Base-by-base conservation (phyloP, 2,329 filamentous ascomycete species). In the Diaporthe ilicicola region DNA sequence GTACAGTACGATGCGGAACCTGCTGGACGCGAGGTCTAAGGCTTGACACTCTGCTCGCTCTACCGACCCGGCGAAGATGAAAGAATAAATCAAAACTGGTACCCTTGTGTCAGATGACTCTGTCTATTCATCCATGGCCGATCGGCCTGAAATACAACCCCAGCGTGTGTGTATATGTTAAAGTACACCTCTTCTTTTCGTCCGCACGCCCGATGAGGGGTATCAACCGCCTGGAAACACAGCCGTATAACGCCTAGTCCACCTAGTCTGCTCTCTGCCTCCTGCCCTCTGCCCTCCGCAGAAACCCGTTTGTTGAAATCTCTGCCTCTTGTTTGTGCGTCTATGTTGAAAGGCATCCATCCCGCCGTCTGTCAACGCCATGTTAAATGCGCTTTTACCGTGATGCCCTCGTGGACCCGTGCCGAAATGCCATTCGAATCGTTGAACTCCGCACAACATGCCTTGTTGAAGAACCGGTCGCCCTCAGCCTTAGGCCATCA, bases 1-100 rank as follows among this genome's bases (percentile, higher is more conserved):
- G 86, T 92, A 92, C 79, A 93, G 90, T 76, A 95, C 93, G 1
- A 94, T 96, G 89, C 94, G 92, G 78, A 89, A 91, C 64, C 81
- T 95, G 75, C 90, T 90, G 81, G 88, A 84, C 72, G 80, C 82
- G 42, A 82, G 80, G 76, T 78, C 81, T 39, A 74, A 67, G 55
- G 54, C 48, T 12, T 70, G 50, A 67, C 53, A 12, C 39, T 39
- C 1, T 8, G 19, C 9, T 34, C 56, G 10, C 17, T 32, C 5
- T 7, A 32, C 29, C 13, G 19, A 42, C 24, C 46, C 32, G 15
- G 7, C n/a, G 8, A 0, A 24, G 1, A 44, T 62, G 46, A 6
- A 29, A 19, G 27, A 37, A 4, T 2, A 39, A 22, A 9, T 9
- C 5, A 29, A 37, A n/a, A 37, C 15, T 9, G n/a, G 4, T 17